These are phyloP conservation scores for Brachypodium distachyon DNA, from an alignment of 202 grass and related monocot species.

Conservation along the genomic window DNA sequence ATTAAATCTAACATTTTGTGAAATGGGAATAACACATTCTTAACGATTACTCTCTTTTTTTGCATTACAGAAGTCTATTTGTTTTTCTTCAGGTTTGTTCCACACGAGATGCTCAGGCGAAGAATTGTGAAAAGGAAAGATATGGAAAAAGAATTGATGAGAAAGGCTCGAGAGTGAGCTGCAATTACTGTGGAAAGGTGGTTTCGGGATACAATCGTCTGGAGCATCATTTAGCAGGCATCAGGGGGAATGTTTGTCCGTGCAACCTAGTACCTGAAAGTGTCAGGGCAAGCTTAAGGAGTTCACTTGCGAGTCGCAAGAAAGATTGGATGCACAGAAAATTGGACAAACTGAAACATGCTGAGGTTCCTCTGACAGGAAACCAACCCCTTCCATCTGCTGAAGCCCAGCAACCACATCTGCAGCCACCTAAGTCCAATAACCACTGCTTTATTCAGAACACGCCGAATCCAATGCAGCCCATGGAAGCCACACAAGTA, in stretches of 20 bases:
- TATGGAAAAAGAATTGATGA: conserved; percentile 36
- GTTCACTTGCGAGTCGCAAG: conserved; percentile 24
- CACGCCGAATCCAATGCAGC: not conserved
- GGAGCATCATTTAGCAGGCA: conserved; percentile 38
- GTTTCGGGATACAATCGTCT: conserved; percentile 28
- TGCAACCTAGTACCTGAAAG: conserved; percentile 27
- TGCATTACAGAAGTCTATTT: not conserved
- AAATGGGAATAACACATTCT: not conserved
- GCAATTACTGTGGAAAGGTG: conserved; percentile 52
- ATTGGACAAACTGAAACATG: conserved; percentile 5
- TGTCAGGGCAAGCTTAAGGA: conserved; percentile 27
- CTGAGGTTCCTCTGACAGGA: not conserved
- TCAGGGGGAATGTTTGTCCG: conserved; percentile 27
- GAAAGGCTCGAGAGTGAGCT: conserved; percentile 35
- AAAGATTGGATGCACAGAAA: conserved; percentile 27
- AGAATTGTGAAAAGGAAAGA: conserved; percentile 13
- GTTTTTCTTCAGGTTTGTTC: conserved; percentile 13
- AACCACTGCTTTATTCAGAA: not conserved
- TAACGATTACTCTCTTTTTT: not conserved
- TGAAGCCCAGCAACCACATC: conserved; percentile 23
- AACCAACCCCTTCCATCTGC: conserved; percentile 30
- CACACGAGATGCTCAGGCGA: not conserved
- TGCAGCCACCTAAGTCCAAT: not conserved
- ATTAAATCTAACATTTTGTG: not conserved
- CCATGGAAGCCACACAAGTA: not conserved